Base-by-base conservation (phyloP, 225 moss, liverwort and hornwort species). In the Antitrichia curtipendula region DNA sequence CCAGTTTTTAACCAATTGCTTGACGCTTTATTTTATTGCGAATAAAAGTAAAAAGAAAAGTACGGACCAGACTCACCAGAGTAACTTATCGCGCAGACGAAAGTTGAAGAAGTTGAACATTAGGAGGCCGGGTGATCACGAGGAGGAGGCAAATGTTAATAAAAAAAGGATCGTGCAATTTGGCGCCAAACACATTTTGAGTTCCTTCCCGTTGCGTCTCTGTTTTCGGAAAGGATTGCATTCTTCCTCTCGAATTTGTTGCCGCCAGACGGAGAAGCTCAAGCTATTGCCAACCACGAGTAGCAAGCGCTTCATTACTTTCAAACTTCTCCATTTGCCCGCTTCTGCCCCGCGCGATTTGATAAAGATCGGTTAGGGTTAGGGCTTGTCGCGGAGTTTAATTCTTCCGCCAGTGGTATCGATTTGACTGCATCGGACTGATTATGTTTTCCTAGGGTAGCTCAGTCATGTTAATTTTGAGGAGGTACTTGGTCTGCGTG, bases 161-260 rank as follows among this genome's bases (percentile, higher is more conserved):
- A 32, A 34, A 53, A 21, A 22, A 34, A 34, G 54, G 36, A 28
- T 28, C n/a, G 28, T 17, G 27, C 24, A 25, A 8, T 10, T 64
- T 87, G 90, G 85, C 88, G 88, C 85, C 76, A 75, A 85, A 90
- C 18, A 3, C 69, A 50, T n/a, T 68, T 88, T 85, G 81, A 90
- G 69, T 52, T 50, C 52, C 52, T 89, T 88, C 53, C 85, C 88
- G 88, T 90, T 90, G 88, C 43, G 32, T 49, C 84, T 75, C 65
- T 63, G 75, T 56, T 63, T 54, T n/a, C 23, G 25, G 47, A 43
- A 3, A 19, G 81, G 38, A 81, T 68, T 47, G 63, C 63, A 79
- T 75, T 80, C 32, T 22, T 41, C 27, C 56, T 45, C 47, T 59
- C 70, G 5, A 53, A 60, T 23, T 80, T 31, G 31, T 69, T 20